Evolutionary conservation across 2,329 filamentous ascomycete genomes (phyloP).

Genomic region (Westerdykella aurantiaca): DNA sequence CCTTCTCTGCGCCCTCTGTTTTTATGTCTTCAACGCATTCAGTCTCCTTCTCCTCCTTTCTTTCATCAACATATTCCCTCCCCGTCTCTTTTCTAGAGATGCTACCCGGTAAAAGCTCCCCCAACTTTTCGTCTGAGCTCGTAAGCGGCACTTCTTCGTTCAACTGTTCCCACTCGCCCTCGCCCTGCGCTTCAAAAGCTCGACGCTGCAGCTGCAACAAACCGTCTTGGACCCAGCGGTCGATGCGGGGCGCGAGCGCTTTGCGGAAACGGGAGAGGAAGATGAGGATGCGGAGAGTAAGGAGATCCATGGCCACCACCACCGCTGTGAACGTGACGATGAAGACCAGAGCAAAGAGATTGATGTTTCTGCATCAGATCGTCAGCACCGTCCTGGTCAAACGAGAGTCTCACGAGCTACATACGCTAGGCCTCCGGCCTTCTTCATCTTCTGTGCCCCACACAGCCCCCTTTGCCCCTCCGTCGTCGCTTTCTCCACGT

Average conservation of each 20-base stretch:
- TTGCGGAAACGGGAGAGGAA: not conserved
- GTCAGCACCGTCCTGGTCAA: not conserved
- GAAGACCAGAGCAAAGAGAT: not conserved
- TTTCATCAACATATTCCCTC: too few relatives aligned
- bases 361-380: not conserved
- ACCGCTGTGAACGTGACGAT: not conserved
- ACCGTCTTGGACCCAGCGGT: slow-evolving; percentile 1
- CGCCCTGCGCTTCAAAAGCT: not conserved
- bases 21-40: too few relatives aligned
- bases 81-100: not conserved
- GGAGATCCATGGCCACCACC: not conserved
- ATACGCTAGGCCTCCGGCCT: slow-evolving; percentile 15
- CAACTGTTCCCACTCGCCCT: not conserved
- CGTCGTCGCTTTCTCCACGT: not conserved
- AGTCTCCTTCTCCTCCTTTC: too few relatives aligned
- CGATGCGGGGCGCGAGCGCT: not conserved
- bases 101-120: not conserved
- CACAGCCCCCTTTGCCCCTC: slow-evolving; percentile 13
- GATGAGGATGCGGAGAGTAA: too few relatives aligned
- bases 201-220: not conserved
- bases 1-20: too few relatives aligned
- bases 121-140: not conserved
- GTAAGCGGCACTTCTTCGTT: not conserved
- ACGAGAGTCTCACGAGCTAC: not conserved
- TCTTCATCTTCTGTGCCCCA: slow-evolving; percentile 11